Conservation (phyloP, 2,329 filamentous ascomycete species). For the Xylariaceae sp. region DNA sequence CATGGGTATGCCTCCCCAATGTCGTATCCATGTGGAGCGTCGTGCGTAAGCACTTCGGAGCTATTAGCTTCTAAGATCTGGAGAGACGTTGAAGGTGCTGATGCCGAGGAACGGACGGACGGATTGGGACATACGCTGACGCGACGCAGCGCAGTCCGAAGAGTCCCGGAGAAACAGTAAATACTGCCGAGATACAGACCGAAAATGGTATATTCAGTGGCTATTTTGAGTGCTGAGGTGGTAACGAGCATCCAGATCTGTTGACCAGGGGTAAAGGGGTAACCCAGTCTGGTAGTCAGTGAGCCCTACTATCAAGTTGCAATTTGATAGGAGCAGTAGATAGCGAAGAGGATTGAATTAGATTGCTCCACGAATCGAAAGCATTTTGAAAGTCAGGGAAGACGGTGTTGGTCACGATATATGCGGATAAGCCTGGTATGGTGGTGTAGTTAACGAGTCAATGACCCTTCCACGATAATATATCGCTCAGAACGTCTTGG, state of each 20-base stretch:
- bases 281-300: not conserved
- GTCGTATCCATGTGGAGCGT: constrained; percentile 21
- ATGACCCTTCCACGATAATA: no score
- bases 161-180: constrained; percentile 16
- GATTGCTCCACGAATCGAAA: not conserved
- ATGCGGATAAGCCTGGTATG: no score
- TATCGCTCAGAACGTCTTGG: no score
- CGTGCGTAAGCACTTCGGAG: constrained; percentile 18
- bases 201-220: constrained; percentile 9
- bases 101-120: constrained; percentile 12
- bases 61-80: constrained; percentile 6
- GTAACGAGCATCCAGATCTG: not conserved
- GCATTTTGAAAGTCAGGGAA: not conserved
- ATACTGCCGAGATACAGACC: constrained; percentile 24
- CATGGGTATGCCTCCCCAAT: constrained; percentile 13
- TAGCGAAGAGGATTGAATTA: not conserved
- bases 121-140: constrained; percentile 18
- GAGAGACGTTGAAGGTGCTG: not conserved
- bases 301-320: not conserved
- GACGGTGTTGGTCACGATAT: not conserved
- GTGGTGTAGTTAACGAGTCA: no score
- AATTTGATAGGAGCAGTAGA: not conserved
- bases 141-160: constrained; percentile 12
- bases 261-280: no score
- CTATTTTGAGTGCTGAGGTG: not conserved